Percentiles rank a stretch among this genome's conserved stretches.
Evolutionary conservation across 2,329 filamentous ascomycete species (phyloP).

Genomic region (Aaosphaeria arxii): DNA sequence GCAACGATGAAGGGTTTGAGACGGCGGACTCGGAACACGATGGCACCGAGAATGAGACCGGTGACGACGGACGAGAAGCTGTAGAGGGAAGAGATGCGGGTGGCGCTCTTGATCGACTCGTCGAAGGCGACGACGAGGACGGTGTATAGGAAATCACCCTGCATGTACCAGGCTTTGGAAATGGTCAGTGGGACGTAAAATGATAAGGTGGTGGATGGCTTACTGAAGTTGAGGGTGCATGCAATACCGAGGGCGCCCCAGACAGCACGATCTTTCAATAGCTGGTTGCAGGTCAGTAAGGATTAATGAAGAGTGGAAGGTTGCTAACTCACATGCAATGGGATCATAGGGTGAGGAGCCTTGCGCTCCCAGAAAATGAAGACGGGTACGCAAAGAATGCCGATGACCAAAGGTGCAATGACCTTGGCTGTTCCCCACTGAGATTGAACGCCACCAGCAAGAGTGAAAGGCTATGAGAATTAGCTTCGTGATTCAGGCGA

Average conservation of each 20-base stretch:
- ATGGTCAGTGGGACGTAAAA: no score
- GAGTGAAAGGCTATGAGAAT: slow-evolving; percentile 44
- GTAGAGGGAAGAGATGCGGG: slow-evolving; percentile 60
- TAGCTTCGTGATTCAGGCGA: no score
- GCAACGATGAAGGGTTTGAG: slow-evolving; percentile 59
- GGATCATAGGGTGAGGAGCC: slow-evolving; percentile 54
- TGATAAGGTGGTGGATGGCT: no score
- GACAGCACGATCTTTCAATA: slow-evolving; percentile 57
- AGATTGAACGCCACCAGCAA: slow-evolving; percentile 49
- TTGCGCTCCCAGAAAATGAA: slow-evolving; percentile 56
- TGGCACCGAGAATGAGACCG: slow-evolving; percentile 54
- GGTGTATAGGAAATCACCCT: slow-evolving; percentile 63
- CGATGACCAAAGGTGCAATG: slow-evolving; percentile 51
- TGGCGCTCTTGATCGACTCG: slow-evolving; percentile 56
- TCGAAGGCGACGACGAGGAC: slow-evolving; percentile 62
- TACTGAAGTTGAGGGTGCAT: slow-evolving; percentile 50
- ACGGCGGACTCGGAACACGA: slow-evolving; percentile 57
- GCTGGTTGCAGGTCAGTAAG: no score
- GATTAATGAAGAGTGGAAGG: no score
- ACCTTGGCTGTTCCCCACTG: slow-evolving; percentile 53
- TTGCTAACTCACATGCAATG: slow-evolving; percentile 43
- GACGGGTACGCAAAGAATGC: slow-evolving; percentile 47
- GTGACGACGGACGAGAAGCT: slow-evolving; percentile 55
- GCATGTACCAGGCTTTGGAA: slow-evolving; percentile 52
- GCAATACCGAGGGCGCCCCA: slow-evolving; percentile 63